Evolutionary conservation across 495 filamentous ascomycete species (phyloP).

Genomic region (Pseudomonodictys pantanalensis): DNA sequence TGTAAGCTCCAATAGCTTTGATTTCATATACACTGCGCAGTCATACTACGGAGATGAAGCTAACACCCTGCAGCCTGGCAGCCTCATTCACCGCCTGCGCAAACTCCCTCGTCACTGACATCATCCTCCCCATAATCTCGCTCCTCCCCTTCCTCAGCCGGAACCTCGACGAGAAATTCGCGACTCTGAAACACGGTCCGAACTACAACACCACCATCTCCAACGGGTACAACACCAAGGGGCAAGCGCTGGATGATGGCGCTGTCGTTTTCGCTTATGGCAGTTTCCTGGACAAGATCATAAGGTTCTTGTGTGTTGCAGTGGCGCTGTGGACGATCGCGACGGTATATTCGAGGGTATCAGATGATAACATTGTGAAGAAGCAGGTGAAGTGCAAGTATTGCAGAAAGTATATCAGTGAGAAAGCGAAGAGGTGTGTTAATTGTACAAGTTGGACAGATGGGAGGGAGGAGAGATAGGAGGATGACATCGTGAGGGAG

Average conservation of each 20-base stretch:
- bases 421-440: slow-evolving; percentile 63
- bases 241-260: slow-evolving; percentile 66
- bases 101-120: slow-evolving; percentile 68
- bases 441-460: slow-evolving; percentile 78
- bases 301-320: slow-evolving; percentile 67
- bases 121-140: slow-evolving; percentile 66
- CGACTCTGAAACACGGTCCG: slow-evolving; percentile 58
- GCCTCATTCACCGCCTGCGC: slow-evolving; percentile 70
- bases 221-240: slow-evolving; percentile 62
- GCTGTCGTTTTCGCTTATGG: slow-evolving; percentile 41
- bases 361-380: slow-evolving; percentile 68
- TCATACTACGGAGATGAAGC: not conserved
- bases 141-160: slow-evolving; percentile 65
- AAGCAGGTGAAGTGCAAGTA: slow-evolving; percentile 67
- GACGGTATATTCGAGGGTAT: slow-evolving; percentile 59
- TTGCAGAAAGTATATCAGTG: slow-evolving; percentile 64
- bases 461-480: slow-evolving; percentile 59
- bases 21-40: not conserved
- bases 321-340: slow-evolving; percentile 64
- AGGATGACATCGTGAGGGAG: no score
- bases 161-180: slow-evolving; percentile 75
- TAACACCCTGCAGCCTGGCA: slow-evolving; percentile 52
- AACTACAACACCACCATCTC: slow-evolving; percentile 40
- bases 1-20: slow-evolving; percentile 47
- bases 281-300: slow-evolving; percentile 61